These are phyloP conservation scores for Boletus rufocinnamomeus DNA, from an alignment of 768 basidiomycete genomes.

Conservation along the genomic window DNA sequence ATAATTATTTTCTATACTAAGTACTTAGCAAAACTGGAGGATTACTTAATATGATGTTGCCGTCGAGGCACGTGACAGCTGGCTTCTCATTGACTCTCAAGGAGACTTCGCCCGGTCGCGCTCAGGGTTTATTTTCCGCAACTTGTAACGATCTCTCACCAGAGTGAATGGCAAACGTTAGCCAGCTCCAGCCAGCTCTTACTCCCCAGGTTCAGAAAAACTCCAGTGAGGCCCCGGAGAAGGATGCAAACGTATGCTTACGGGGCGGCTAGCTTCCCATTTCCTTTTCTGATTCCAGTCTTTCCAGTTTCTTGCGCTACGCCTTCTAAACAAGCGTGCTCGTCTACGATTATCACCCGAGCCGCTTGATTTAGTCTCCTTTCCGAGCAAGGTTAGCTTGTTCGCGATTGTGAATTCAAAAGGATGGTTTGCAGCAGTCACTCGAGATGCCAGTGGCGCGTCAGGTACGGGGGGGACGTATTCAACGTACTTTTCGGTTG, in stretches of 20 bases:
- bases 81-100: not conserved
- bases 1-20: not conserved
- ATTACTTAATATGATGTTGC: not conserved
- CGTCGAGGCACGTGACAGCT: slow-evolving; percentile 6
- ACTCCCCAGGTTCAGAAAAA: slow-evolving; percentile 26
- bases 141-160: not conserved
- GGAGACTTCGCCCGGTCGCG: not conserved
- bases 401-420: slow-evolving; percentile 60
- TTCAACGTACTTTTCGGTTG: not conserved
- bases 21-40: not conserved
- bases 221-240: slow-evolving; percentile 30
- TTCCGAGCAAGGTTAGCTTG: slow-evolving; percentile 49
- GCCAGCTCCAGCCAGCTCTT: slow-evolving; percentile 32
- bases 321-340: slow-evolving; percentile 56
- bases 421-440: slow-evolving; percentile 73
- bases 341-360: slow-evolving; percentile 63
- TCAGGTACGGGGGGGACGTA: slow-evolving; percentile 38
- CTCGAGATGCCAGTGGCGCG: slow-evolving; percentile 34
- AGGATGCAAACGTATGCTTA: slow-evolving; percentile 33
- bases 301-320: slow-evolving; percentile 40
- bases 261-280: not conserved
- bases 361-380: slow-evolving; percentile 43
- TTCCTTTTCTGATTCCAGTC: slow-evolving; percentile 7
- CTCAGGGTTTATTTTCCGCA: not conserved
- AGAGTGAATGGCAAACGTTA: slow-evolving; percentile 32